These are phyloP conservation scores for Aspergillus pseudoglaucus DNA, from an alignment of 2,329 filamentous ascomycete genomes.

Conservation along the genomic window DNA sequence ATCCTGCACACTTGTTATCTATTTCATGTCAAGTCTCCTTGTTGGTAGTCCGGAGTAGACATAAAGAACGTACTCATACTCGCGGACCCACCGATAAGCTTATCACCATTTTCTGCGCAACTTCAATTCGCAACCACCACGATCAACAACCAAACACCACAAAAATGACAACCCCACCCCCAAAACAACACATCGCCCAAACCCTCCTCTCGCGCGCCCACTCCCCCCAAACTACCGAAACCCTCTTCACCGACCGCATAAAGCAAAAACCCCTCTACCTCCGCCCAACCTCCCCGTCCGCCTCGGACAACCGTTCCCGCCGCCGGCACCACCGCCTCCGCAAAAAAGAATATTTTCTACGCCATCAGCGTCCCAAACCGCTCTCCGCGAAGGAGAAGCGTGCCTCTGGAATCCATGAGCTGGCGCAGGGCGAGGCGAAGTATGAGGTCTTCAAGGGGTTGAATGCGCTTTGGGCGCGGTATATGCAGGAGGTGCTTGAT, in stretches of 20 bases:
- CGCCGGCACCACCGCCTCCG: conserved; percentile 47
- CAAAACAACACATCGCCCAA: conserved; percentile 46
- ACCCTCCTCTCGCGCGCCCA: conserved; percentile 71
- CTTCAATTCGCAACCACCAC: too few relatives aligned
- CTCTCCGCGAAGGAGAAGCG: conserved; percentile 76
- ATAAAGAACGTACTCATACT: too few relatives aligned
- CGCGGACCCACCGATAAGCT: too few relatives aligned
- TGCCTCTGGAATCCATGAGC: conserved; percentile 63
- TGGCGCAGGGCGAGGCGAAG: conserved; percentile 61
- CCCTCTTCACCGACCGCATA: conserved; percentile 76
- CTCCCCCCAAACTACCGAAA: conserved; percentile 61
- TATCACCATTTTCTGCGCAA: too few relatives aligned
- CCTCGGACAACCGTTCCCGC: conserved; percentile 46
- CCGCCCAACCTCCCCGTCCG: conserved; percentile 65
- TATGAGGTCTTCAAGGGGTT: conserved; percentile 74
- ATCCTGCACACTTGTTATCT: too few relatives aligned
- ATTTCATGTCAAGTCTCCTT: too few relatives aligned
- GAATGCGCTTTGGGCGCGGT: conserved; percentile 72
- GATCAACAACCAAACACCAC: too few relatives aligned
- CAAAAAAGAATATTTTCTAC: conserved; percentile 40
- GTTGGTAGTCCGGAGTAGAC: too few relatives aligned
- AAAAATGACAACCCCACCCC: background rate
- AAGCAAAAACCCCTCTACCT: conserved; percentile 75
- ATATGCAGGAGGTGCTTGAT: conserved; percentile 75
- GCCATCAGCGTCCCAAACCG: conserved; percentile 55